Base-by-base conservation (phyloP, 768 basidiomycete species). In the Imleria badia region DNA sequence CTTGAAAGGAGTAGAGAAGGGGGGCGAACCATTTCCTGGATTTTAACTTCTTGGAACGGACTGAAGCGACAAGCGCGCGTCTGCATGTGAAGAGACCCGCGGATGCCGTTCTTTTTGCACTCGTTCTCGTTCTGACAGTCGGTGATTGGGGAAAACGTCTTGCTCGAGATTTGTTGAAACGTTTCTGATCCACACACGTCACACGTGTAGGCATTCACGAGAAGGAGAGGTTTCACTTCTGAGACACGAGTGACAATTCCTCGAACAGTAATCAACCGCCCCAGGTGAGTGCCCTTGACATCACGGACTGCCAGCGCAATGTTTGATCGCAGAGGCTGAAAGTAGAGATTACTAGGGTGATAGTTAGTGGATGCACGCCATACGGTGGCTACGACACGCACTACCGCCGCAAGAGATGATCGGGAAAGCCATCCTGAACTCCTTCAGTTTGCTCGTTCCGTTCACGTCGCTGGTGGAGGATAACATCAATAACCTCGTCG, bases 211-310 rank as follows among this genome's bases (percentile, higher is more conserved):
- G 96, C 97, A 72, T 96, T 97, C 66, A 98, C 94, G 67, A 92
- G 88, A 14, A 99, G 82, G 17, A 98, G 84, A 11, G 97, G 97
- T 68, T 98, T 98, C 68, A 99, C 97, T 76, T 98, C 97, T 4
- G 95, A 98, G 5, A 99, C 94, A 58, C 97, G 94, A 30, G 94
- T 99, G 49, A 98, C 94, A 61, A 99, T 98, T 51, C 97, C 97
- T 39, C 95, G 91, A 59, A 96, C 91, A 33, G 94, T 98, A 70
- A 99, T 96, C 55, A 98, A 78, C 58, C 82, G 87, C 44, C 97
- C 97, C n/a, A 98, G 81, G 58, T 93, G 87, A 9, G 74, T 64
- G 14, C 94, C 91, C 60, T 84, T 88, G 41, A 98, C 93, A 42
- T 96, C 87, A 48, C 97, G 87, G 15, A 98, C 97, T 35, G 97